Base-by-base conservation (phyloP, 2,329 filamentous ascomycete species). In the Chrysosphaeria jannelii region DNA sequence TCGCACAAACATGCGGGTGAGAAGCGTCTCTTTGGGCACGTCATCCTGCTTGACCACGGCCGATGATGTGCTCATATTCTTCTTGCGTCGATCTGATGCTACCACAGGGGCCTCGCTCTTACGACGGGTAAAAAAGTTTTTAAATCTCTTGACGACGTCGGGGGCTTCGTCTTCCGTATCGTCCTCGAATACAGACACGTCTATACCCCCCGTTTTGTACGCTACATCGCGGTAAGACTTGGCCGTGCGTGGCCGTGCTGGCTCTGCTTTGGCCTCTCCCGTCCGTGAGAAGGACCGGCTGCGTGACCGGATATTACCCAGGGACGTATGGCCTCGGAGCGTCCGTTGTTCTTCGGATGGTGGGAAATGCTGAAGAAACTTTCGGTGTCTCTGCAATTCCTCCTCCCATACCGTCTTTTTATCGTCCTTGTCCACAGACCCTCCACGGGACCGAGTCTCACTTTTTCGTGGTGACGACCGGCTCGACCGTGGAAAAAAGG, bases 1-100 rank as follows among this genome's bases (percentile, higher is more conserved):
- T 9, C 31, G 29, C n/a, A 31, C 28, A 31, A 33, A 33, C 31
- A 33, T 33, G 6, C 31, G 29, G 6, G 25, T 24, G 14, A 33
- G 13, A 12, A 33, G 15, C 6, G 28, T 28, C 3, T 25, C 28
- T n/a, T 26, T 29, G 14, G 26, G 28, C 11, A 11, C 8, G 30
- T 28, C 13, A 22, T 15, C 3, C 26, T 20, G 10, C 23, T 23
- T 3, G 26, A 26, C 6, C 20, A 13, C 4, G 17, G 10, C 8
- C 1, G 31, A 30, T 9, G 28, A 28, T 2, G 25, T 6, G 21
- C 28, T 29, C 14, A 24, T 13, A 17, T 29, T 31, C 14, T 28
- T 31, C 20, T 20, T 27, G 10, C 27, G 24, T 7, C 16, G 16
- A 18, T 13, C 10, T 11, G 23, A 23, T 5, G 21, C 15, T 9